Conservation (phyloP, 345 rosid species). For the Populus deltoides region DNA sequence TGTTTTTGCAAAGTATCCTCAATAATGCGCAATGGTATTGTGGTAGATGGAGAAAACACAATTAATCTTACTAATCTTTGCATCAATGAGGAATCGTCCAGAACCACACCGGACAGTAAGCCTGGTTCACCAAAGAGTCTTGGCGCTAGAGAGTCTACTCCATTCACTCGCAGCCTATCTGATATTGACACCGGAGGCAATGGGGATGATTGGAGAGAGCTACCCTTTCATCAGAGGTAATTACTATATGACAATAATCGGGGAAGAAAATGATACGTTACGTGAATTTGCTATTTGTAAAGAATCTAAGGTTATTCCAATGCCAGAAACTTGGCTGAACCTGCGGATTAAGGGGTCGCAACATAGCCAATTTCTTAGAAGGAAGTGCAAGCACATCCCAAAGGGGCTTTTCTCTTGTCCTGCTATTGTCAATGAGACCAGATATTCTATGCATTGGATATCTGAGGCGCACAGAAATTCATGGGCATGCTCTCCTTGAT, state of each 20-base stretch:
- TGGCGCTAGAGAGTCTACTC: conserved; percentile 25
- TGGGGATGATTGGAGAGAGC: conserved; percentile 60
- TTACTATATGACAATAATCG: conserved; percentile 50
- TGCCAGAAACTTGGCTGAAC: conserved; percentile 65
- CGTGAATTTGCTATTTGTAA: conserved; percentile 40
- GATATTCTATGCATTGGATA: conserved; percentile 69
- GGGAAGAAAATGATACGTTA: conserved; percentile 40
- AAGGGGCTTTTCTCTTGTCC: conserved; percentile 64
- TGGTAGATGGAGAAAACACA: conserved; percentile 27
- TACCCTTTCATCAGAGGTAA: conserved; percentile 63
- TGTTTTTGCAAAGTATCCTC: conserved; percentile 64
- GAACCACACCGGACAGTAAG: conserved; percentile 29
- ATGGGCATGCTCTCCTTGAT: conserved; percentile 64
- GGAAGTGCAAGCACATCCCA: conserved; percentile 54
- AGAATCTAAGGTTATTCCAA: conserved; percentile 50
- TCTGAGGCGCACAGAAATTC: conserved; percentile 71
- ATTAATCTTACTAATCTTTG: conserved; percentile 29
- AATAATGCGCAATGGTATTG: conserved; percentile 47
- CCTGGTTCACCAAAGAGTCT: conserved; percentile 29
- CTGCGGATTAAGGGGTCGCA: conserved; percentile 66
- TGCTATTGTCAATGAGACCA: conserved; percentile 34
- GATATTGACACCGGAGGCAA: conserved; percentile 47
- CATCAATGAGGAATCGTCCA: conserved; percentile 40
- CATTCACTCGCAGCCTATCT: conserved; percentile 37
- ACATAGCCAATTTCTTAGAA: conserved; percentile 61